Base-by-base conservation (phyloP, 495 filamentous ascomycete genomes). In the Aspergillus sclerotiicarbonarius region DNA sequence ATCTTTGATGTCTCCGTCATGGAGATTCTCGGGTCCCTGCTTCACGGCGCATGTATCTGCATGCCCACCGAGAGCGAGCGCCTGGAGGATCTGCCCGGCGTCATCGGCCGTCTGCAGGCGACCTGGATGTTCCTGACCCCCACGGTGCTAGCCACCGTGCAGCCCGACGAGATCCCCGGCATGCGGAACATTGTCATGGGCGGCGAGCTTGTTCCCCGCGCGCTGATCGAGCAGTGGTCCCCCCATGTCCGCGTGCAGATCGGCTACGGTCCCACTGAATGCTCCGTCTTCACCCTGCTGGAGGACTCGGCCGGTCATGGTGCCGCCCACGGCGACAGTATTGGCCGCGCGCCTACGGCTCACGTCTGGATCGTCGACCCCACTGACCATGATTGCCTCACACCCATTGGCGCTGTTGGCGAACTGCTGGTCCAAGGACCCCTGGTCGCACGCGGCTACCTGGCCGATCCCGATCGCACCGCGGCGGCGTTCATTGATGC, bases 381-480 rank as follows among this genome's bases (percentile, higher is more conserved):
- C 15, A 51, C 62, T 6, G 48, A 76, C 45, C 59, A 67, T 19
- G 51, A 70, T 1, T 58, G 52, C n/a, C 66, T 77, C 18, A 58
- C 61, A 8, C 73, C 76, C 16, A 57, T 81, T n/a, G 79, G 79
- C 8, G 62, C 58, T 5, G 60, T 71, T 8, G 79, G 79, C 1
- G 79, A 81, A 60, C 52, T 82, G 5, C 57, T 73, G 8, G 53
- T 82, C 10, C 70, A 78, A 54, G 77, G 79, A 0, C 72, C 74
- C 8, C 57, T 72, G 9, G 65, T 82, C 15, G 75, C 64, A 9
- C 58, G 59, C 41, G 75, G 74, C 4, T 82, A 81, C 53, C 61
- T 80, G 5, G 61, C 70, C 32, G 65, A 76, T 37, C 31, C 55
- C 0, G 61, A 56, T 1, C 73, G 69, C 49, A 77, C 75, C 16